Conservation (phyloP, 1,284 basidiomycete species). For the Calocybe gambosa region DNA sequence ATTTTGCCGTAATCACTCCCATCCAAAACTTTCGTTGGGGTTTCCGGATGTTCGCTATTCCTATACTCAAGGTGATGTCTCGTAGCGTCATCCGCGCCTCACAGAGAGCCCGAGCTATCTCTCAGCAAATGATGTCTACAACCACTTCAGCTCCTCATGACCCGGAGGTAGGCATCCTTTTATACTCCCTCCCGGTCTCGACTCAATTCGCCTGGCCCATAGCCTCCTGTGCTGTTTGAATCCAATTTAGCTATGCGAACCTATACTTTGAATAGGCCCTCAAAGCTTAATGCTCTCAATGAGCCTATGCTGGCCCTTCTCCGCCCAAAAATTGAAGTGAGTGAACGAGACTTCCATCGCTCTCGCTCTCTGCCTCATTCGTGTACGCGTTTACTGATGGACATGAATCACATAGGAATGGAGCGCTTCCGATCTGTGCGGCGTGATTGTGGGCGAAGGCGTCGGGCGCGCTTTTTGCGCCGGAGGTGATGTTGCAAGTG, state of each 20-base stretch:
- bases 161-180: constrained; percentile 28
- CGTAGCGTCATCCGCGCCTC: constrained; percentile 32
- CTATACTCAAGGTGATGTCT: constrained; percentile 39
- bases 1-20: background rate
- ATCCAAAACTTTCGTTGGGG: constrained; percentile 4
- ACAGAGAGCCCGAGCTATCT: constrained; percentile 49
- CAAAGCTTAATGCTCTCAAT: constrained; percentile 86
- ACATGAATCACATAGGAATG: constrained; percentile 60
- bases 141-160: constrained; percentile 18
- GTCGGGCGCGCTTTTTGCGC: constrained; percentile 86
- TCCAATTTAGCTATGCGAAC: constrained; percentile 58
- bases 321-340: constrained; percentile 67
- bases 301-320: constrained; percentile 77
- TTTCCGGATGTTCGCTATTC: constrained; percentile 25
- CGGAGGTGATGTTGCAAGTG: constrained; percentile 89
- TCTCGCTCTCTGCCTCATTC: constrained; percentile 11
- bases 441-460: constrained; percentile 75
- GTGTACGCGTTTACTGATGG: background rate
- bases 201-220: constrained; percentile 11
- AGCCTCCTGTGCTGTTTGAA: constrained; percentile 67
- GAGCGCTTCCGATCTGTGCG: constrained; percentile 67
- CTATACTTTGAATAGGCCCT: constrained; percentile 78
- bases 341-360: constrained; percentile 17
- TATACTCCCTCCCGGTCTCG: constrained; percentile 4
- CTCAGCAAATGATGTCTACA: constrained; percentile 56